These are phyloP conservation scores for Metschnikowia dekortorum DNA, from an alignment of 805 yeast genomes.

Conservation along the genomic window DNA sequence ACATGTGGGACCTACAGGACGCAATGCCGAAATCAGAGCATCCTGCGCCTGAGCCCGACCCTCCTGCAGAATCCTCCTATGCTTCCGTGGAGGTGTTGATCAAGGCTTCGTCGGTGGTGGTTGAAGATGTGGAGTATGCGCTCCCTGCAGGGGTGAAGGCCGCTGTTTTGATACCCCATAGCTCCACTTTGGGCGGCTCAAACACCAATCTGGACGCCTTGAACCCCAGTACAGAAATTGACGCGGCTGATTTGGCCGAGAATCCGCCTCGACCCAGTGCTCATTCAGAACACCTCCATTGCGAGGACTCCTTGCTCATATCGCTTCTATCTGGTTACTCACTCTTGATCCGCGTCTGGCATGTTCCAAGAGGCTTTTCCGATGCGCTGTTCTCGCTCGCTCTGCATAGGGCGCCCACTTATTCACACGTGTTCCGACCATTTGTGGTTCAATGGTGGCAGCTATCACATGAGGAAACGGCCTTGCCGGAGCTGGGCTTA, in stretches of 20 bases:
- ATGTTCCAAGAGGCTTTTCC: slow-evolving; percentile 27
- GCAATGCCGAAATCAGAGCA: background rate
- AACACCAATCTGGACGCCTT: too few species aligned
- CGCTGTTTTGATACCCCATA: slow-evolving; percentile 22
- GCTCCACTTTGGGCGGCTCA: slow-evolving; percentile 1
- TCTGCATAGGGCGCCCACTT: slow-evolving; percentile 10
- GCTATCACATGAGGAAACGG: slow-evolving; percentile 11
- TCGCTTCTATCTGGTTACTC: slow-evolving; percentile 39
- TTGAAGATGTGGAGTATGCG: slow-evolving; percentile 28
- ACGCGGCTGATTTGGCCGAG: too few species aligned
- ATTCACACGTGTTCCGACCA: slow-evolving; percentile 31
- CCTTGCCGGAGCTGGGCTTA: too few species aligned
- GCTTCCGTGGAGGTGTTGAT: slow-evolving; percentile 25
- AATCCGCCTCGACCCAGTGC: too few species aligned
- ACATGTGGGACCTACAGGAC: slow-evolving; percentile 13
- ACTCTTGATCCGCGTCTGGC: slow-evolving; percentile 36
- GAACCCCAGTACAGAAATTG: too few species aligned
- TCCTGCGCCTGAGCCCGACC: background rate
- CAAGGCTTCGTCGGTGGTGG: slow-evolving; percentile 27
- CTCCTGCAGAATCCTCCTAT: slow-evolving; percentile 4
- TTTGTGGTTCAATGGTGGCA: slow-evolving; percentile 52
- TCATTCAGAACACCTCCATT: background rate
- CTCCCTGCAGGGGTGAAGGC: slow-evolving; percentile 31
- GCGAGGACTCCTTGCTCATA: slow-evolving; percentile 37
- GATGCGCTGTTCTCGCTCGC: slow-evolving; percentile 19